These are phyloP conservation scores for Neocatenulostroma microsporum DNA, from an alignment of 2,329 filamentous ascomycete genomes.

Conservation along the genomic window DNA sequence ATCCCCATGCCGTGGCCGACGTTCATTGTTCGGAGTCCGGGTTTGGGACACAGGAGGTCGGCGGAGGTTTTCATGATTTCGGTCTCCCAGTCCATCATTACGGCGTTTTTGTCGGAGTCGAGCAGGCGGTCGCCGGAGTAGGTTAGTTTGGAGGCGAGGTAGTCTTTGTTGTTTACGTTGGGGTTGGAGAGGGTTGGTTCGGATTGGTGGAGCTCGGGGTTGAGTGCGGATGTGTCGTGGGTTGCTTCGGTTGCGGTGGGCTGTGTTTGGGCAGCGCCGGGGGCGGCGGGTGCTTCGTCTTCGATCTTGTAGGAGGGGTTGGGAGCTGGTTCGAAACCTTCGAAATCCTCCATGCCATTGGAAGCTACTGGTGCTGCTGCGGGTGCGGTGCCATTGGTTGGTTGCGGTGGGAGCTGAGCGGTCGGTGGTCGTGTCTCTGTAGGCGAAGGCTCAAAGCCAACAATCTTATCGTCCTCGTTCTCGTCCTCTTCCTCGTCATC, in stretches of 20 bases:
- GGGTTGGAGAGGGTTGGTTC: conserved; percentile 25
- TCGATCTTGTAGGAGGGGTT: conserved; percentile 27
- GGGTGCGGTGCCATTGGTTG: conserved; percentile 14
- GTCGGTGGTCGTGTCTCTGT: conserved; percentile 8
- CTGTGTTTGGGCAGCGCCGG: no score
- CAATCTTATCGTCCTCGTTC: conserved; percentile 30
- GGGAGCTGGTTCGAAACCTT: conserved; percentile 27
- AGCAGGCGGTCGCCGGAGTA: conserved; percentile 43
- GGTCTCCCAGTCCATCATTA: conserved; percentile 49
- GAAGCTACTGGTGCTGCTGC: neutral
- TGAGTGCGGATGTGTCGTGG: no score
- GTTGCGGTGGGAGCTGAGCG: conserved; percentile 12
- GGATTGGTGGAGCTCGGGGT: no score
- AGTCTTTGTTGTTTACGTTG: conserved; percentile 40
- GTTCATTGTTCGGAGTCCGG: conserved; percentile 41
- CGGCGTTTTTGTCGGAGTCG: conserved; percentile 43
- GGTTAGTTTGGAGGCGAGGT: conserved; percentile 41
- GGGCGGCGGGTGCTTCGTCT: conserved; percentile 8
- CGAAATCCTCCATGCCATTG: conserved; percentile 10
- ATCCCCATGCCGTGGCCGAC: conserved; percentile 47
- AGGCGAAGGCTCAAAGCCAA: conserved; percentile 26
- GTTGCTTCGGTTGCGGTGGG: no score
- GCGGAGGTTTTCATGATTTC: conserved; percentile 42
- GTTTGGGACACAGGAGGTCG: conserved; percentile 33
- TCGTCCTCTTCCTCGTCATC: conserved; percentile 45